A percentile compares a stretch with the other conserved stretches of the same genome.
These are phyloP conservation scores for Saitozyma sp. DNA, from an alignment of 768 basidiomycete species.

Conservation along the genomic window DNA sequence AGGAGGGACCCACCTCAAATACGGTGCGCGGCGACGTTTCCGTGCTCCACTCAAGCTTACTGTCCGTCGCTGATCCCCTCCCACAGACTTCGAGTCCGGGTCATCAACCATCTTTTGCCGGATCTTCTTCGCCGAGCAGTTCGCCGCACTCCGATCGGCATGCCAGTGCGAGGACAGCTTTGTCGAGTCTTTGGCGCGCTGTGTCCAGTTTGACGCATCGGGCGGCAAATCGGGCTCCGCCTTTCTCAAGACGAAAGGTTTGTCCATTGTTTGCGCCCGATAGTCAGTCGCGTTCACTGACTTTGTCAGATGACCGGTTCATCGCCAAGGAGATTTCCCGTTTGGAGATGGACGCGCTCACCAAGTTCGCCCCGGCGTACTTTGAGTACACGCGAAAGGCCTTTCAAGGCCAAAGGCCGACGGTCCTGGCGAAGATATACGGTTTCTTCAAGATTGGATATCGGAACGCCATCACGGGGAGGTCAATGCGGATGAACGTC, in stretches of 20 bases:
- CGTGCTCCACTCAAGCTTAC: constrained; percentile 1
- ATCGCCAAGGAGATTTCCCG: constrained; percentile 94
- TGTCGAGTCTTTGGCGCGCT: constrained; percentile 87
- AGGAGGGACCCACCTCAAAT: constrained; percentile 51
- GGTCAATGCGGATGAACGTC: constrained; percentile 88
- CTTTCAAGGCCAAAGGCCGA: constrained; percentile 81
- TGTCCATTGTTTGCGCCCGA: constrained; percentile 14
- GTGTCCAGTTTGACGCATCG: constrained; percentile 91
- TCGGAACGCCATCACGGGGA: constrained; percentile 75
- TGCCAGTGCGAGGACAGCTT: constrained; percentile 94
- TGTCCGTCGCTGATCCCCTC: no score
- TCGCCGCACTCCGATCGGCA: constrained; percentile 85
- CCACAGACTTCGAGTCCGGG: constrained; percentile 81
- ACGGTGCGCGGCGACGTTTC: constrained; percentile 37
- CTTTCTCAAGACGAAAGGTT: constrained; percentile 92
- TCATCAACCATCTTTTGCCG: constrained; percentile 89
- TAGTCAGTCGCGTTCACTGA: not conserved
- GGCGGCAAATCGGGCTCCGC: constrained; percentile 97
- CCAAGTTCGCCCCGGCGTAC: constrained; percentile 94
- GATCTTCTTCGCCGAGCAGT: constrained; percentile 93
- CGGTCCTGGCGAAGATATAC: constrained; percentile 91
- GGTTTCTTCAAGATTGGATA: constrained; percentile 95
- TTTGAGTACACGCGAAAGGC: constrained; percentile 98
- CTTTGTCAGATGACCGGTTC: constrained; percentile 81
- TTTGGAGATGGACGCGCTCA: constrained; percentile 89